phyloP scores from a whole-genome alignment of 2,329 filamentous ascomycete species.

The Fusarium sp. region DNA sequence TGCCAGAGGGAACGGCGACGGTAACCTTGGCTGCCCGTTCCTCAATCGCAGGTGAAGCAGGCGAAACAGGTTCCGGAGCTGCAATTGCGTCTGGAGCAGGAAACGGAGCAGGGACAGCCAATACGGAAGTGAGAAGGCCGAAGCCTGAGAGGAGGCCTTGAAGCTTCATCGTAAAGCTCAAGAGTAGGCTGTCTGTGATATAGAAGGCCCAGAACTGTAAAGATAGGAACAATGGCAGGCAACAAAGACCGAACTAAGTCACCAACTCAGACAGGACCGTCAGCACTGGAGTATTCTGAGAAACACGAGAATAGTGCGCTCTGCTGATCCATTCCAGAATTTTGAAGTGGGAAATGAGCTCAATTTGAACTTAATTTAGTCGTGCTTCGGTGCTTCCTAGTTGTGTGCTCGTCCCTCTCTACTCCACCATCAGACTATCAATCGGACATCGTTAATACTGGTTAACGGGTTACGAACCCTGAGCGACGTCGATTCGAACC shows the following conservation, averaged over 20 bases:
- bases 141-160: slow-evolving; percentile 28
- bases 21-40: slow-evolving; percentile 62
- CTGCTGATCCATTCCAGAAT: slow-evolving; percentile 18
- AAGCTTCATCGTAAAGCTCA: slow-evolving; percentile 37
- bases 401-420: background rate
- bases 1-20: slow-evolving; percentile 68
- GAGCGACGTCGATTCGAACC: slow-evolving; percentile 24
- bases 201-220: background rate
- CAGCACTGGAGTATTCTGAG: background rate
- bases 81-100: slow-evolving; percentile 26
- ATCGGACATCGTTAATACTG: slow-evolving; percentile 4
- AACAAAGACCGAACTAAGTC: slow-evolving; percentile 8
- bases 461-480: background rate
- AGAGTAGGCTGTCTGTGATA: background rate
- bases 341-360: slow-evolving; percentile 25
- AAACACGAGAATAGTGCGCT: background rate
- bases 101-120: slow-evolving; percentile 39
- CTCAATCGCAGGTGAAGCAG: slow-evolving; percentile 50
- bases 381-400: background rate
- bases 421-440: background rate
- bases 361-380: slow-evolving; percentile 40
- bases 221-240: background rate
- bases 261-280: background rate
- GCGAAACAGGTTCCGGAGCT: slow-evolving; percentile 1
- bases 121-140: slow-evolving; percentile 30